Base-by-base conservation (phyloP, 306 rosid species). In the Cyamopsis tetragonoloba region DNA sequence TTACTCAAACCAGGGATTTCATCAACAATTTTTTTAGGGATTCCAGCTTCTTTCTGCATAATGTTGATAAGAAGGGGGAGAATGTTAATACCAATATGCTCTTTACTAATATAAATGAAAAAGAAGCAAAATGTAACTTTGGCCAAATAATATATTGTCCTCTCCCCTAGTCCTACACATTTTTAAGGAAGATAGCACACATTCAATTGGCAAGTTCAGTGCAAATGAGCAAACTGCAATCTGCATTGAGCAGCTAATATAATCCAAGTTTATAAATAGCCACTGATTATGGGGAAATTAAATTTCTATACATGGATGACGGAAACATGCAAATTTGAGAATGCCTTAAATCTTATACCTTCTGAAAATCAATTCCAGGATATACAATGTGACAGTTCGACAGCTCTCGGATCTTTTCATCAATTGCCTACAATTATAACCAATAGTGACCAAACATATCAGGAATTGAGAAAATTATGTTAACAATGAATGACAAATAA, bases 1-100 rank as follows among this genome's bases (percentile, higher is more conserved):
- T 88, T 81, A 95, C 99, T 82, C 79, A 95, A 86, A 41, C 97
- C 97, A 23, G 96, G 96, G 72, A 95, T 90, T 47, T 90, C 99
- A 76, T 87, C 87, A 28, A 86, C 15, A 51, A 71, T 60, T 64
- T 80, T 95, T 72, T 83, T 83, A 27, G 99, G 95, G 72, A 86
- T 54, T 55, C 99, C 96, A 60, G 96, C 96, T 76, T 95, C 96
- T 71, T 85, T 88, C 98, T 93, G 95, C 74, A 81, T 50, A 65
- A 38, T 4, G 59, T 74, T 8, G 35, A 70, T 38, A 59, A 73
- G 28, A 15, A 23, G 22, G 53, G 15, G 9, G 0, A 27, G 5
- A 43, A 20, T n/a, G 26, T 65, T 59, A 71, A 50, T 66, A 70
- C 15, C 19, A 59, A 60, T 42, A 34, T 2, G 32, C 46, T 49